These are phyloP conservation scores for Verbena officinalis DNA, from an alignment of 257 asterid genomes.

Conservation along the genomic window DNA sequence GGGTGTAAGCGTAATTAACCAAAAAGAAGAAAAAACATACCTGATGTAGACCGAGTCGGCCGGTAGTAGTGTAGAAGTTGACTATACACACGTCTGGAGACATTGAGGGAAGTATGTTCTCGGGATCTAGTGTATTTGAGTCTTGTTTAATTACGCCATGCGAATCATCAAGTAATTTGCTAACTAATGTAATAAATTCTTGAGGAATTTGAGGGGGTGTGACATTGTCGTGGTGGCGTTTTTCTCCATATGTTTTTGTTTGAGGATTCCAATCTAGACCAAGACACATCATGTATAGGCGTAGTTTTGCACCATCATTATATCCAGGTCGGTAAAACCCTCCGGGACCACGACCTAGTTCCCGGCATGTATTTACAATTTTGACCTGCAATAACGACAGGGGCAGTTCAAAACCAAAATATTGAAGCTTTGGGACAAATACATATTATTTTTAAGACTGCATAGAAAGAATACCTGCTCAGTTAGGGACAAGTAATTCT, in stretches of 20 bases:
- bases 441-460: background rate
- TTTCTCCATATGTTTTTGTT: constrained; percentile 45
- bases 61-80: constrained; percentile 50
- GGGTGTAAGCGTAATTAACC: no score
- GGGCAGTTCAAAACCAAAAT: background rate
- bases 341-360: constrained; percentile 56
- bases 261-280: constrained; percentile 77
- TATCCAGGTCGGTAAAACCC: constrained; percentile 73
- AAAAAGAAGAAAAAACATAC: no score
- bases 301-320: constrained; percentile 59
- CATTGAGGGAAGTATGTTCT: constrained; percentile 51
- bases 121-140: constrained; percentile 24
- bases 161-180: constrained; percentile 42
- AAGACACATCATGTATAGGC: constrained; percentile 72
- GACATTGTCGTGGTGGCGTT: constrained; percentile 45
- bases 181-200: constrained; percentile 43
- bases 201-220: constrained; percentile 51
- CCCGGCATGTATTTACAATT: constrained; percentile 52
- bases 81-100: constrained; percentile 70
- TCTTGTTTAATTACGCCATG: constrained; percentile 39
- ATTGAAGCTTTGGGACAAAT: background rate
- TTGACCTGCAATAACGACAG: constrained; percentile 39
- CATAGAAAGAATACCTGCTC: constrained; percentile 48
- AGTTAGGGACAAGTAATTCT: constrained; percentile 40
- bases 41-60: constrained; percentile 81